phyloP scores from a whole-genome alignment of 768 basidiomycete genomes.

The Leucogyrophana mollusca region DNA sequence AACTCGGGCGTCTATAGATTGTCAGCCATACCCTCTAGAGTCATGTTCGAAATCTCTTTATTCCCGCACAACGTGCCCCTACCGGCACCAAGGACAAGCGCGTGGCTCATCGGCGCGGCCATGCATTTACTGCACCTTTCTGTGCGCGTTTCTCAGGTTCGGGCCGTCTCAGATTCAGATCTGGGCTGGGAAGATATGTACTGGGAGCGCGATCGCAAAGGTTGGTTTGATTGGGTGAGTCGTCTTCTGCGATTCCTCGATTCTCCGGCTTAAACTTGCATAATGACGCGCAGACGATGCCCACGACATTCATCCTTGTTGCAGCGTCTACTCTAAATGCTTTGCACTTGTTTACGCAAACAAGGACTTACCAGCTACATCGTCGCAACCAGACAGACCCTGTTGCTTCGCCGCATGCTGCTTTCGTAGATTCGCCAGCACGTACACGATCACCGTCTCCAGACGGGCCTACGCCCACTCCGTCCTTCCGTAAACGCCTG shows the following conservation, averaged over 20 bases:
- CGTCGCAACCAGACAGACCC: constrained; percentile 51
- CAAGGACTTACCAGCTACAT: constrained; percentile 67
- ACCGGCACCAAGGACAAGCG: constrained; percentile 64
- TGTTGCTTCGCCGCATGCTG: constrained; percentile 67
- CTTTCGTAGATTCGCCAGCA: constrained; percentile 53
- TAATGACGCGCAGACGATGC: constrained; percentile 52
- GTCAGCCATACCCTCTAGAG: constrained; percentile 61
- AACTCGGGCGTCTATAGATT: constrained; percentile 40
- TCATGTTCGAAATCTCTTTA: constrained; percentile 77
- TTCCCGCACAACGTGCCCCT: constrained; percentile 82
- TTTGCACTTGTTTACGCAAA: constrained; percentile 69
- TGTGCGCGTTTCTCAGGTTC: constrained; percentile 57
- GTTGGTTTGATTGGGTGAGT: constrained; percentile 83
- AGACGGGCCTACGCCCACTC: constrained; percentile 39
- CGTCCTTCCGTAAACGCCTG: constrained; percentile 44
- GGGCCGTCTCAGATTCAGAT: constrained; percentile 61
- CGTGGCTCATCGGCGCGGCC: constrained; percentile 59
- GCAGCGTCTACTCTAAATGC: constrained; percentile 55
- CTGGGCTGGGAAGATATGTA: constrained; percentile 80
- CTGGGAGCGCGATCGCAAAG: constrained; percentile 55
- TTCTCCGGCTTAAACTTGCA: constrained; percentile 5
- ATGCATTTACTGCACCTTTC: constrained; percentile 71
- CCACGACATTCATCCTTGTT: constrained; percentile 57
- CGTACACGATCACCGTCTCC: constrained; percentile 12
- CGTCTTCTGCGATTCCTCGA: constrained; percentile 8